phyloP scores from a whole-genome alignment of 2,329 filamentous ascomycete species.

The Onygenales sp. region DNA sequence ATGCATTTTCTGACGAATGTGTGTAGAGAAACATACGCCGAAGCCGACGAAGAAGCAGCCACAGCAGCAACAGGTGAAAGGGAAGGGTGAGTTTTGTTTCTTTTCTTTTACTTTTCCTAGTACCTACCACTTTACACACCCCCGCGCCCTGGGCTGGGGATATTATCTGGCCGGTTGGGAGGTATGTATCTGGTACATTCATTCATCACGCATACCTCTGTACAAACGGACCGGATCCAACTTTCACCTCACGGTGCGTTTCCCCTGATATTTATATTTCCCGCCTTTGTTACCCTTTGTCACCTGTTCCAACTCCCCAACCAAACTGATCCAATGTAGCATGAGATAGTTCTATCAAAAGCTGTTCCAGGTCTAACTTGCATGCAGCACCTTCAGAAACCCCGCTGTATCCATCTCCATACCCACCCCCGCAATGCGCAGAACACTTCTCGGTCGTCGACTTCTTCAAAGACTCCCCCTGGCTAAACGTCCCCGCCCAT shows the following conservation, averaged over 20 bases:
- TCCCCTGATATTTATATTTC: neutral
- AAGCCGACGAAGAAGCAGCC: slow-evolving; percentile 12
- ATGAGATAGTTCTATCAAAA: neutral
- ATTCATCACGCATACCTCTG: too few relatives aligned
- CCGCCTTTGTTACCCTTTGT: neutral
- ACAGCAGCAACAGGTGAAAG: neutral
- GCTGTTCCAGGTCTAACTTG: neutral
- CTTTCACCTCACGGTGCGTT: neutral
- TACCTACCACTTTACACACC: too few relatives aligned
- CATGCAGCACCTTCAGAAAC: slow-evolving; percentile 17
- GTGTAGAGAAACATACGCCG: slow-evolving; percentile 1
- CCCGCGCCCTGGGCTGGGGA: too few relatives aligned
- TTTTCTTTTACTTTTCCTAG: neutral
- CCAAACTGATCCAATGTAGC: neutral
- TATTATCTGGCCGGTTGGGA: too few relatives aligned
- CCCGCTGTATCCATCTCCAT: slow-evolving; percentile 14
- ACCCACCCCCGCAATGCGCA: slow-evolving; percentile 10
- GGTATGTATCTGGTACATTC: too few relatives aligned
- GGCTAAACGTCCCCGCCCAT: slow-evolving; percentile 62
- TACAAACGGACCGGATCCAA: neutral
- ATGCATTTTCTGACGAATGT: neutral
- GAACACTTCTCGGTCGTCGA: slow-evolving; percentile 39
- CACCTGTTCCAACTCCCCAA: neutral
- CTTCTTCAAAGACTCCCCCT: slow-evolving; percentile 79
- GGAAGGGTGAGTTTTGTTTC: neutral